Base-by-base conservation (phyloP, 192 early-diverging fungal genomes). In the Funneliformis mosseae region DNA sequence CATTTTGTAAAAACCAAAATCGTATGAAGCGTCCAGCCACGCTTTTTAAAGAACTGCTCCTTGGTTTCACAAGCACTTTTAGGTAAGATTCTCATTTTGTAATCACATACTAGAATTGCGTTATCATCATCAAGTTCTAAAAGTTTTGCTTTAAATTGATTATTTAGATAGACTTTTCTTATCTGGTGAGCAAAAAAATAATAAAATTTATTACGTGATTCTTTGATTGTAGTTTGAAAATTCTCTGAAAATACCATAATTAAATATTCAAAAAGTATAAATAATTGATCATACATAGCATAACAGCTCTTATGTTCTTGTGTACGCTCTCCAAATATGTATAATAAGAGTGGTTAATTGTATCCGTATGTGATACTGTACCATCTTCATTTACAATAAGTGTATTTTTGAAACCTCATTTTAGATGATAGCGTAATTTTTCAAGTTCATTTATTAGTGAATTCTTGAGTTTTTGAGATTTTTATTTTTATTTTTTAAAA, bases 111-210 rank as follows among this genome's bases (percentile, higher is more conserved):
- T 69, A 69, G 10, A 69, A 69, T 69, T 39, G 67, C 39, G 11
- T 10, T 14, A 48, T 48, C 12, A 48, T 48, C 46, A 0, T 48
- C 46, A 48, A 48, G 12, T 48, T 48, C 12, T 46, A 46, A 46
- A 46, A 46, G 46, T 14, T 48, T 48, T 48, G 12, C 11, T 14
- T 48, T 48, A 14, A 48, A 48, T 33, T 33, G 33, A 33, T 33
- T 33, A 3, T 48, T 48, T 10, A 48, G 12, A 41, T 69, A 11
- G 16, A 39, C 21, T 69, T 69, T 69, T 42, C 39, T 39, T 39
- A 33, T 33, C 27, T 69, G 39, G 16, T 69, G 10, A 69, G 39
- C 39, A 69, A 41, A 10, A 69, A 69, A 69, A 69, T 69, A 41
- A 39, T 69, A 39, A 28, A 69, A 1, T 69, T 69, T 69, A 39